Base-by-base conservation (phyloP, 1,284 basidiomycete genomes). In the Pisolithus thermaeus region DNA sequence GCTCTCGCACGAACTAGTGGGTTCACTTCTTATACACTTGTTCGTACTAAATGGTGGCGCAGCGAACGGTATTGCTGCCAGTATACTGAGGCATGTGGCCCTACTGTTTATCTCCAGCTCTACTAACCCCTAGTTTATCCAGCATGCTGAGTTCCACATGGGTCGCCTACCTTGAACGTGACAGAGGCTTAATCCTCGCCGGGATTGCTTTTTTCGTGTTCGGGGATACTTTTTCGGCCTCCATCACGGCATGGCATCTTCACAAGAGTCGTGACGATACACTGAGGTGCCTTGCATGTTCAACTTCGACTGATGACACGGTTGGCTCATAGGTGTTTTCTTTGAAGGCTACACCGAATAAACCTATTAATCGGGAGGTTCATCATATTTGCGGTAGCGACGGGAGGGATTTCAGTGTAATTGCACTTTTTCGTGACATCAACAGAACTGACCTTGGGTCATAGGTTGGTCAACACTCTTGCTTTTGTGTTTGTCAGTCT, bases 401-500 rank as follows among this genome's bases (percentile, higher is more conserved):
- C 63, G 0, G 63, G 63, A 37, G 56, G 57, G 1, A 23, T 67
- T 20, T 65, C 57, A 2, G 57, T 50, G 63, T 65, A n/a, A 51
- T 64, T 60, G 27, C 25, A 3, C 8, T 37, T 23, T 23, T 16
- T n/a, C n/a, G 16, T 18, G 22, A 20, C 20, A 3, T 43, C 51
- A 42, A 62, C 27, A 9, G 11, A 7, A 9, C 22, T 27, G 12
- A 1, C 11, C 5, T n/a, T 35, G 12, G 32, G 36, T 14, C n/a
- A 36, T 36, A 67, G 63, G 4, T 20, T 66, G 37, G 50, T 65
- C n/a, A 64, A 68, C 41, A 35, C 63, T 12, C 42, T 67, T 20
- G 59, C 65, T 1, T 59, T 66, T 43, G 18, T 65, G 7, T 35
- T 67, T 16, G 64, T 66, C 44, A 30, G 63, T 46, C 23, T 23